Percentiles rank a stretch among this genome's conserved stretches.
These are phyloP conservation scores for Solanum chaucha DNA, from an alignment of 257 asterid species.

Conservation along the genomic window DNA sequence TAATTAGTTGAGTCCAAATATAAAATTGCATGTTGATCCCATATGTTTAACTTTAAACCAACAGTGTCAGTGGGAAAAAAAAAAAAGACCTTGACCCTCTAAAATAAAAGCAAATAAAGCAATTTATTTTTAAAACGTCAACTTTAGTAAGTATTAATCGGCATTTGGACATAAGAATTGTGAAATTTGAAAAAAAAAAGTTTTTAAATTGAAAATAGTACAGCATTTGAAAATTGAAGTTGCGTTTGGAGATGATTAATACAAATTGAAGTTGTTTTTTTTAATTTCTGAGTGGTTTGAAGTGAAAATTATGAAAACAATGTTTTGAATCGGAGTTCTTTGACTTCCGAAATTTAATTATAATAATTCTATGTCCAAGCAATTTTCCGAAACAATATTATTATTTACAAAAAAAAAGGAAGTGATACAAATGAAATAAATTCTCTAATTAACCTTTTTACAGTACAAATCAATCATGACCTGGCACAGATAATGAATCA, in stretches of 20 bases:
- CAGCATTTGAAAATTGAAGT: no score
- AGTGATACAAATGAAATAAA: background rate
- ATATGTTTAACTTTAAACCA: constrained; percentile 21
- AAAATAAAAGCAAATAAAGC: constrained; percentile 12
- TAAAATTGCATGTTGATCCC: constrained; percentile 1
- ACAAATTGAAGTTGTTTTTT: no score
- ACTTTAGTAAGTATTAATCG: background rate
- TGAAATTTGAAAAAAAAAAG: background rate
- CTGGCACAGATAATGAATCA: background rate
- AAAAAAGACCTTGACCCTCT: constrained; percentile 2
- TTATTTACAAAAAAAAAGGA: no score
- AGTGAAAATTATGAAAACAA: background rate
- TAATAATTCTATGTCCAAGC: background rate
- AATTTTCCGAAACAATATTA: no score
- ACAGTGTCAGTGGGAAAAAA: background rate
- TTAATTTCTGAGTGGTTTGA: background rate
- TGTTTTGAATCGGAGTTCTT: background rate
- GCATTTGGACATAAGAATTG: background rate
- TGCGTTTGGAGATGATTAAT: no score
- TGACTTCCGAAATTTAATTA: background rate
- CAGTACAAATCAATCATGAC: background rate
- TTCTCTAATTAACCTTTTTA: background rate
- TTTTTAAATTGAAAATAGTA: background rate
- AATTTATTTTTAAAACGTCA: background rate
- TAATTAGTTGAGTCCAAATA: background rate